These are phyloP conservation scores for Lactifluus volemus DNA, from an alignment of 768 basidiomycete genomes.

Conservation along the genomic window DNA sequence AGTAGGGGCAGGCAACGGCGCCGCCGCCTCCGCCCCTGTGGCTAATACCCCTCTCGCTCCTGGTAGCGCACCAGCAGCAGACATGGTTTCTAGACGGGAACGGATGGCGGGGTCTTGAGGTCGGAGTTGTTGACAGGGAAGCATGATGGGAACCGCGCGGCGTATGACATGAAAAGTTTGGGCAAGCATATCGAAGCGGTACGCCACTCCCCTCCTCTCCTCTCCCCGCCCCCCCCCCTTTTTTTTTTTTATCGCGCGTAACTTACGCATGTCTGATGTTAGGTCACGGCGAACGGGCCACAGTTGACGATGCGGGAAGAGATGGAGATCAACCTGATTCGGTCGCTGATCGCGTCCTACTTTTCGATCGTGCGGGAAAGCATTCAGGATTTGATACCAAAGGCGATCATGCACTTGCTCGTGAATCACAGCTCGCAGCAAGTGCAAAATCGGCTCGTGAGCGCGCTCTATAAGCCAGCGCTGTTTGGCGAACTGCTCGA, in stretches of 20 bases:
- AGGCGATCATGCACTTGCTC: conserved; percentile 96
- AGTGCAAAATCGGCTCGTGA: conserved; percentile 94
- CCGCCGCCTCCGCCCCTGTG: neutral
- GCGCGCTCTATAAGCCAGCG: conserved; percentile 89
- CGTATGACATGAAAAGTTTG: conserved; percentile 97
- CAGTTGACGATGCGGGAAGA: conserved; percentile 79
- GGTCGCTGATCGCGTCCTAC: conserved; percentile 91
- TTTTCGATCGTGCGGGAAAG: conserved; percentile 94
- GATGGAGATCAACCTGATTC: conserved; percentile 93
- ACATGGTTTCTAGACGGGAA: conserved; percentile 50
- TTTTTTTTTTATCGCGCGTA: no score
- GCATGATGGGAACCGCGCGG: conserved; percentile 71
- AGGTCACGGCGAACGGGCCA: conserved; percentile 46
- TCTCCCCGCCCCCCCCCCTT: no score
- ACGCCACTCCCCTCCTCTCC: conserved; percentile 25
- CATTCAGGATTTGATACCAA: conserved; percentile 94
- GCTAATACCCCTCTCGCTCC: conserved; percentile 18
- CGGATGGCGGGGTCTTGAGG: conserved; percentile 39
- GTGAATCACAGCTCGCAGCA: conserved; percentile 96
- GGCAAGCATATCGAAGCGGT: conserved; percentile 97
- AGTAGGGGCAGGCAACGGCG: conserved; percentile 38
- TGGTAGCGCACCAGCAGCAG: conserved; percentile 25
- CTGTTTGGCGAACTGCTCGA: conserved; percentile 85
- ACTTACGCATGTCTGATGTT: neutral
- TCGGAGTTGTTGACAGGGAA: conserved; percentile 61